Base-by-base conservation (phyloP, 164 flowering plant species). In the Houttuynia cordata region DNA sequence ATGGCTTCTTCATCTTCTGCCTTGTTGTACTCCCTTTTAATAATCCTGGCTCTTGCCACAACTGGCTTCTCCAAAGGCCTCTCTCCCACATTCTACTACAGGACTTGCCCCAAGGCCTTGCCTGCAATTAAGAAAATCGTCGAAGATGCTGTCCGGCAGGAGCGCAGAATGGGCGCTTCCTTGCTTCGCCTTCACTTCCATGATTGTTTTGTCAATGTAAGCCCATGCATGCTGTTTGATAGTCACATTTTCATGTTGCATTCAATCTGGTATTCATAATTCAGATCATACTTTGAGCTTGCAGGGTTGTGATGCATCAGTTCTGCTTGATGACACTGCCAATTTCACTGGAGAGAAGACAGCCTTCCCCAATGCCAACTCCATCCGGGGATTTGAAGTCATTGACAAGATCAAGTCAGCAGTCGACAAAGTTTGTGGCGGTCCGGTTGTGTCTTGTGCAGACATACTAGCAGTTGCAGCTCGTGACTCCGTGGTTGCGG, bases 141-240 rank as follows among this genome's bases (percentile, higher is more conserved):
- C 0, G 42, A 56, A 20, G 71, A 53, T 9, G 78, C 76, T 5
- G 65, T 76, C 19, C 4, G 51, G n/a, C 50, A 70, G n/a, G 80
- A 76, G 62, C 30, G 56, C 1, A 76, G 79, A 51, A 75, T 75
- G 81, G 83, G 79, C 0, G 83, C 80, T 56, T 75, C 80, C 6
- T 62, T 79, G 56, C 68, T 79, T 3, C 78, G 83, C 58, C 70
- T 79, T 0, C 75, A 77, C 45, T 77, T 77, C 69, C 77, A 79
- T 23, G 80, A 77, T 39, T 75, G 77, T 30, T 74, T 79, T 52
- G 82, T 74, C 49, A 57, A 76, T 10, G 78, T 74, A 70, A 39
- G 61, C 37, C n/a, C 13, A 53, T 8, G 10, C 9, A 42, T 14
- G 8, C 10, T 10, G 1, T 14, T 42, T 42, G 9, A 12, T 10